Base-by-base conservation (phyloP, 768 basidiomycete species). In the Mycena metata region DNA sequence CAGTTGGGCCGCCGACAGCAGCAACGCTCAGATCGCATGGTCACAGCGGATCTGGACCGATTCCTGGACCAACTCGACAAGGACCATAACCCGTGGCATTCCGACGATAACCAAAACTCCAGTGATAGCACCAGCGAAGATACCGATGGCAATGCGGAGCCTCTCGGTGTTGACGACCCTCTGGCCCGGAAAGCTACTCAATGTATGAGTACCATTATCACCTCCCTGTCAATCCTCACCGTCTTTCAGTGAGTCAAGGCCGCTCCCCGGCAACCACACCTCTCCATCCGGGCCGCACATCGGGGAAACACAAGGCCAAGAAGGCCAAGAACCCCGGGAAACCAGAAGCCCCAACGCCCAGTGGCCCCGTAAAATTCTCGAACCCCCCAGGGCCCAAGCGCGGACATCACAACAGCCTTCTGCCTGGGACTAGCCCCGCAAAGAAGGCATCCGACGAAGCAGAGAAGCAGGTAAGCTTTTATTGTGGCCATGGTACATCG, bases 11-110 rank as follows among this genome's bases (percentile, higher is more conserved):
- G 45, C 16, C 54, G 58, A 35, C 24, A 30, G 5, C 55, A 50
- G n/a, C 21, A 55, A 33, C 35, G 64, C 35, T 26, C 43, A 42
- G 64, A 65, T 42, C 54, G 64, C 19, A 7, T 45, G 3, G 56
- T 65, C 13, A 35, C n/a, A 12, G 23, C 12, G 1, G 64, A 65
- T 9, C 16, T 43, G 4, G 63, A 65, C 9, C 35, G 26, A 2
- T 57, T 47, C 16, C 26, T 65, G 45, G 43, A 16, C 13, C 63
- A 65, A 30, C 30, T 65, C 1, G 17, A 49, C 3, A 57, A 15
- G 5, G 13, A 45, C 2, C 5, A 39, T 2, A 43, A 65, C 23
- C 63, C 63, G 19, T 65, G 63, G 63, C 33, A 23, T 7, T n/a
- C 63, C 23, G 35, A 49, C 12, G n/a, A 15, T 5, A 17, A 19